Conservation (phyloP, 148 eudicot species). For the Amaranthus cruentus region DNA sequence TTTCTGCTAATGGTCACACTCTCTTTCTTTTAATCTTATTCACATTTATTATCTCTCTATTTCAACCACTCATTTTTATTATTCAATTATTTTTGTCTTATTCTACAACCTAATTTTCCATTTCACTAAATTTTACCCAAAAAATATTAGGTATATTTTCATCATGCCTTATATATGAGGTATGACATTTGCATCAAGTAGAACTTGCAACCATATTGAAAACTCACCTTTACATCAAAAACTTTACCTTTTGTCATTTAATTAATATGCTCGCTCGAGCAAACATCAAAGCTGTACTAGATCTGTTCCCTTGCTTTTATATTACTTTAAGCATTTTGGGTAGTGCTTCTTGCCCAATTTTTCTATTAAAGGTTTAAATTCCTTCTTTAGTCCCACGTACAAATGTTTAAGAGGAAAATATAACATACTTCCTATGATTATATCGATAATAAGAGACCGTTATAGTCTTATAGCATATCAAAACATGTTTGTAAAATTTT, state of each 20-base stretch:
- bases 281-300: background rate
- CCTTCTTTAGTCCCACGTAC: too few species aligned
- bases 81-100: background rate
- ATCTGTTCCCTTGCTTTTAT: background rate
- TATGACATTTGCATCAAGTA: background rate
- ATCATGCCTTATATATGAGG: background rate
- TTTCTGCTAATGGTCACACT: too few species aligned
- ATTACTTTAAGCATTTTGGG: background rate
- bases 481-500: too few species aligned
- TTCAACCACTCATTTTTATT: too few species aligned
- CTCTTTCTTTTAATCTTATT: too few species aligned
- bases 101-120: background rate
- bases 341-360: too few species aligned
- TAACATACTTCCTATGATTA: too few species aligned
- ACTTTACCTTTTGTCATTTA: background rate
- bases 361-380: too few species aligned
- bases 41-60: too few species aligned
- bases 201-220: background rate
- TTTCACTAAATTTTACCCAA: background rate
- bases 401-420: too few species aligned
- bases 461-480: too few species aligned
- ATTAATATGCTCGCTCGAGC: background rate
- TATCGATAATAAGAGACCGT: too few species aligned
- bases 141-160: background rate
- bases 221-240: background rate